These are phyloP conservation scores for Mycosarcoma mackinlayi DNA, from an alignment of 1,284 basidiomycete genomes.

Conservation along the genomic window DNA sequence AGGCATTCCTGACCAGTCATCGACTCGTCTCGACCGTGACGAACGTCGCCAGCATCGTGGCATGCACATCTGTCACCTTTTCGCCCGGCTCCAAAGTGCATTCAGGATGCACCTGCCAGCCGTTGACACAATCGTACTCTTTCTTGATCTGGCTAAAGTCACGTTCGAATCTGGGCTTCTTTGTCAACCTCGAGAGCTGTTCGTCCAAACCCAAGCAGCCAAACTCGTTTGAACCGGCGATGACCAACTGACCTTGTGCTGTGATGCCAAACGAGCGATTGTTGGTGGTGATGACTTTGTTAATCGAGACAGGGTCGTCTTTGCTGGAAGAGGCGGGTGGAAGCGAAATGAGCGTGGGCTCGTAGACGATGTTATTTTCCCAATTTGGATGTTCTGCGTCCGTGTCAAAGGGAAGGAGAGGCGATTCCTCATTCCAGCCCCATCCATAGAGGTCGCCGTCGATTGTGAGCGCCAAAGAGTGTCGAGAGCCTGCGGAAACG, in stretches of 20 bases:
- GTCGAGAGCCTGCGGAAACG: constrained; percentile 14
- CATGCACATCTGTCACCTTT: constrained; percentile 16
- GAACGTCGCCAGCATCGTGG: constrained; percentile 20
- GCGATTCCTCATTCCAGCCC: constrained; percentile 42
- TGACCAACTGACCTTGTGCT: not conserved
- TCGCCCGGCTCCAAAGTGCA: not conserved
- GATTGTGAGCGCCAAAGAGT: constrained; percentile 19
- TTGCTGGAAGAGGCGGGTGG: not conserved
- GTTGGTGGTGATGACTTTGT: constrained; percentile 1
- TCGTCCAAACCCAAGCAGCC: constrained; percentile 6
- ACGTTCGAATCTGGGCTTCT: constrained; percentile 19
- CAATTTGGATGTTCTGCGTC: not conserved
- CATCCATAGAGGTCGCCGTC: constrained; percentile 36
- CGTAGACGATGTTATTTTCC: constrained; percentile 10
- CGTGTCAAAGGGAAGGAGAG: constrained; percentile 6
- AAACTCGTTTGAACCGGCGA: constrained; percentile 24
- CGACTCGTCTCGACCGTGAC: constrained; percentile 11
- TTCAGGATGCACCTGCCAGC: constrained; percentile 14
- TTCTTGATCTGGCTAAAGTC: constrained; percentile 33
- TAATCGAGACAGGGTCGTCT: not conserved
- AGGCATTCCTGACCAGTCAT: too few relatives aligned
- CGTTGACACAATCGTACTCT: constrained; percentile 27
- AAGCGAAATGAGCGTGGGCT: constrained; percentile 14
- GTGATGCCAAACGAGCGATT: constrained; percentile 13
- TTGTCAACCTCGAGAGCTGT: not conserved